Evolutionary conservation across 2,329 filamentous ascomycete genomes (phyloP), one percentile per base, ranked within the genome.

Genomic region (Ophiognomonia clavigignenti-juglandacearum): DNA sequence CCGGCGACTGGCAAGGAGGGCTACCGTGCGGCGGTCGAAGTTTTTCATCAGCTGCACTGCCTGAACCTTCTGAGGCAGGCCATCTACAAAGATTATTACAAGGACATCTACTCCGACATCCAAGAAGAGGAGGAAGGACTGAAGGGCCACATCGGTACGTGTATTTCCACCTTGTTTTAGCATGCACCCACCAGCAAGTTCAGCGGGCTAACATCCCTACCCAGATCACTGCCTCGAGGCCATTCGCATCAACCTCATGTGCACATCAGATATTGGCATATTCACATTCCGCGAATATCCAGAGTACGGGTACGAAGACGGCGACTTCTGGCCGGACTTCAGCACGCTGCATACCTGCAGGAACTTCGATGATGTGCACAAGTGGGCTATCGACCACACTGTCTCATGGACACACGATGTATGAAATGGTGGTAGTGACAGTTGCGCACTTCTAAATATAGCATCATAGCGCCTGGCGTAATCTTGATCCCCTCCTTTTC

Each of bases 21-120:
- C 1, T 83, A 81, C 54, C 69, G 78, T n/a, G 77, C 79, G 0
- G 79, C 73, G 0, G 62, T 80, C 3, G 75, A 80, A 56, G 75
- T 78, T 0, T 80, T 80, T 61, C 77, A 80, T 59, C 75, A 75
- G 55, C 64, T 77, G 27, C 73, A 75, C 56, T 76, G 73, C 58
- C 61, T 75, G 31, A 75, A 76, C 55, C 56, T 75, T 29, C 59
- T 69, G 55, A 59, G 73, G 11, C 70, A 76, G 54, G 67, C 72
- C 8, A 70, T 71, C 3, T 73, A 74, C 56, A 71, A 67, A 48
- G 71, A 73, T 6, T 73, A 77, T 53, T 78, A 78, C 24, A 40
- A 45, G 44, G 45, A 53, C 38, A 45, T 53, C 9, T 51, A 53
- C 32, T 48, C 44, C 18, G 51, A 53, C 56, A 59, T 59, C 1